These are phyloP conservation scores for Penicilliopsis zonata DNA, from an alignment of 495 filamentous ascomycete species.

Conservation along the genomic window DNA sequence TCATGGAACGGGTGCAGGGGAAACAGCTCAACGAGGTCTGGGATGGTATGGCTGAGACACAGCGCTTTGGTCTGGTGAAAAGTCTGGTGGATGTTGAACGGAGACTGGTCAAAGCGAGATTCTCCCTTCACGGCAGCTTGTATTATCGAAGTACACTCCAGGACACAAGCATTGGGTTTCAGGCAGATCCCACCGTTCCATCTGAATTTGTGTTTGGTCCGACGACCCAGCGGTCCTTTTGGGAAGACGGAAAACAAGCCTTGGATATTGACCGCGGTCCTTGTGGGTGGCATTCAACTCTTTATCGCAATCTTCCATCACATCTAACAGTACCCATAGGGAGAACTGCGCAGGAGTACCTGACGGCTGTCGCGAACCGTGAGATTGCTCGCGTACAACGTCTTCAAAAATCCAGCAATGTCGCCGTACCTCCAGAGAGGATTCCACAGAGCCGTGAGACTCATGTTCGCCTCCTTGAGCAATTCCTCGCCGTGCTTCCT, in stretches of 20 bases:
- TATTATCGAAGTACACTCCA: slow-evolving; percentile 4
- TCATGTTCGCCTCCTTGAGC: slow-evolving; percentile 7
- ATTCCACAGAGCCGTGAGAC: too few relatives aligned
- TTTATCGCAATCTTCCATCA: slow-evolving; percentile 1
- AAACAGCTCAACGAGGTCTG: slow-evolving; percentile 6
- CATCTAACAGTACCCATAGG: too few relatives aligned
- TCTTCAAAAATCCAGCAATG: slow-evolving; percentile 1
- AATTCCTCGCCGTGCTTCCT: slow-evolving; percentile 8
- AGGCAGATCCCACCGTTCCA: not conserved
- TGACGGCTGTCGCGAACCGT: slow-evolving; percentile 6
- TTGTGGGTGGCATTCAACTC: slow-evolving; percentile 1
- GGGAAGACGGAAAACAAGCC: slow-evolving; percentile 4
- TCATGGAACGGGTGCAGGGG: slow-evolving; percentile 17
- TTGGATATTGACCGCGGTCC: slow-evolving; percentile 7
- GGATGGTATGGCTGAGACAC: slow-evolving; percentile 6
- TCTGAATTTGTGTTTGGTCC: slow-evolving; percentile 7
- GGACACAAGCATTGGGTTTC: not conserved
- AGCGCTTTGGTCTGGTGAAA: slow-evolving; percentile 6
- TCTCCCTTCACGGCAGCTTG: slow-evolving; percentile 4
- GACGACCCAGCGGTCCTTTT: slow-evolving; percentile 8
- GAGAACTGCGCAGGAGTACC: slow-evolving; percentile 7
- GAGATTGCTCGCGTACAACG: slow-evolving; percentile 6
- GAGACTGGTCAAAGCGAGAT: slow-evolving; percentile 1
- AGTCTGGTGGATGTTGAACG: slow-evolving; percentile 4
- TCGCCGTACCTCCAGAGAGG: not conserved